A percentile compares a stretch with the other conserved stretches of the same genome.
Evolutionary conservation across 495 filamentous ascomycete species (phyloP).

Genomic region (Neurospora sp.): DNA sequence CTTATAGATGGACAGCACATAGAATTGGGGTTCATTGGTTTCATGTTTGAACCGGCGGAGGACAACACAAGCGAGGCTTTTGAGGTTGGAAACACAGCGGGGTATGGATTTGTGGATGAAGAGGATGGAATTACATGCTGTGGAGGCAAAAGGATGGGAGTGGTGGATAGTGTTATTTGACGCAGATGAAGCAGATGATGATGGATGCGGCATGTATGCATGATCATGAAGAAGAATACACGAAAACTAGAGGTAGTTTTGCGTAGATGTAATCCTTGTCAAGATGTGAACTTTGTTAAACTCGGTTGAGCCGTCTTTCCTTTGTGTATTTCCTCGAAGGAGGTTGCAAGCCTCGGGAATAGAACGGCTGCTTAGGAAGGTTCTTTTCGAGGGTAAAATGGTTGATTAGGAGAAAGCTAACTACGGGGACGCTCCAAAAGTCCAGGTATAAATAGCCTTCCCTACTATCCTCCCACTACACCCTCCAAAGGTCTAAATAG

Average conservation of each 20-base stretch:
- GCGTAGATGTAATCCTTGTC: neutral
- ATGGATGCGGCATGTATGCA: neutral
- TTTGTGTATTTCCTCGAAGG: neutral
- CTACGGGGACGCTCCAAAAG: neutral
- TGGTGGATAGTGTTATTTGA: neutral
- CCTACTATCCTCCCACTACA: neutral
- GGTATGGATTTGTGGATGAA: neutral
- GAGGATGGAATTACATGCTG: neutral
- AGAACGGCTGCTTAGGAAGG: neutral
- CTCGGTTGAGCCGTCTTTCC: neutral
- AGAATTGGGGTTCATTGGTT: neutral
- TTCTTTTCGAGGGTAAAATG: neutral
- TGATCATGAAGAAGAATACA: neutral
- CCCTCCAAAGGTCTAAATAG: neutral
- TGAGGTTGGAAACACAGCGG: neutral
- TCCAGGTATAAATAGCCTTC: neutral
- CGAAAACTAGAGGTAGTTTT: neutral
- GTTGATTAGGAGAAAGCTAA: neutral
- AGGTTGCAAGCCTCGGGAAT: neutral
- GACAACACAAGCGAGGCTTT: neutral
- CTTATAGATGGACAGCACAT: neutral
- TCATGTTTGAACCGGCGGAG: neutral
- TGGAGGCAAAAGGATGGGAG: neutral
- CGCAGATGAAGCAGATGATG: neutral
- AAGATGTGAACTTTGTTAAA: neutral